A percentile compares a stretch with the other conserved stretches of the same genome.
Evolutionary conservation across 2,329 filamentous ascomycete genomes (phyloP).

Genomic region (Fusarium sp.): DNA sequence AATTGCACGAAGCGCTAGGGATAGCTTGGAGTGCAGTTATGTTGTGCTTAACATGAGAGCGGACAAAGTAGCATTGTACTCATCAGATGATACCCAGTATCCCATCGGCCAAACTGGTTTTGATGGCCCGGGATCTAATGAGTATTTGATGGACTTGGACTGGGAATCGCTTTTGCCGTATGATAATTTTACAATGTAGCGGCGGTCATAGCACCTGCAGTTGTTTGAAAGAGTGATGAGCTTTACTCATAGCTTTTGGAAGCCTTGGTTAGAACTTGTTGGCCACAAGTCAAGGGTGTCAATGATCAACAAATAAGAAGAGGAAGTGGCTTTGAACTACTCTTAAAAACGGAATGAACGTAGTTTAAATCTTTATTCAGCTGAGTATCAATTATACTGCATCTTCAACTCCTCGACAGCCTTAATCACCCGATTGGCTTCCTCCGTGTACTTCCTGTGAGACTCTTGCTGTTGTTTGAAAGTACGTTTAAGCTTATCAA

Average conservation of each 20-base stretch:
- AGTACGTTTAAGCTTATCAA: constrained; percentile 29
- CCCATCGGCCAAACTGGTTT: background rate
- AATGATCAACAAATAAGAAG: too few species aligned
- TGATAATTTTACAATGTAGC: background rate
- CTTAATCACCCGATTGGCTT: background rate
- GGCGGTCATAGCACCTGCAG: too few species aligned
- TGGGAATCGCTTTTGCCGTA: background rate
- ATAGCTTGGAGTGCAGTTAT: background rate
- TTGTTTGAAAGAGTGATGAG: too few species aligned
- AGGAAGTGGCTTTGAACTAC: too few species aligned
- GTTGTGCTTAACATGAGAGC: background rate
- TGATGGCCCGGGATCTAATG: background rate
- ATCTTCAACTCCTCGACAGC: constrained; percentile 4
- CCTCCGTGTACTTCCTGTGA: constrained; percentile 6
- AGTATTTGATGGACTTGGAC: background rate
- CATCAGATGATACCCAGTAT: too few species aligned
- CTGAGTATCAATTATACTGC: background rate
- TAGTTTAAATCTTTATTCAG: too few species aligned
- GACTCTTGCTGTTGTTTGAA: constrained; percentile 9
- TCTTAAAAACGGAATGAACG: too few species aligned
- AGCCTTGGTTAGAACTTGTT: too few species aligned
- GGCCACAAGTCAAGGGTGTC: too few species aligned
- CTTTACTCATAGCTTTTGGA: too few species aligned
- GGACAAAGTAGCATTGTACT: background rate
- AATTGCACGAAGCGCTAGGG: background rate